Conservation (phyloP, 2,329 filamentous ascomycete genomes). For the Trichoderma sp. region DNA sequence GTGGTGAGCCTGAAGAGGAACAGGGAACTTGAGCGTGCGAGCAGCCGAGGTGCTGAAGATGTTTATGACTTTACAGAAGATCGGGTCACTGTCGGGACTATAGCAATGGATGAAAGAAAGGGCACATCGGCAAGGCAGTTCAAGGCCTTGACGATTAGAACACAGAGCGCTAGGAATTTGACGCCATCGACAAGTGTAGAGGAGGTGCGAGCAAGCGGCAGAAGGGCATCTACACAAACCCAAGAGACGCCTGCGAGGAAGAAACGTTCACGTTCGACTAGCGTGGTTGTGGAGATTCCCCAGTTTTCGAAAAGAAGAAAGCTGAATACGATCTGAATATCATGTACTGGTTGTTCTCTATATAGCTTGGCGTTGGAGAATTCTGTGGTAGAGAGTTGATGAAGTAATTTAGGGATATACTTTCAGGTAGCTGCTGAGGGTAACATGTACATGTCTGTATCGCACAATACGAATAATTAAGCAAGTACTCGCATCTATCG, state of each 20-base stretch:
- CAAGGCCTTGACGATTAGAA: too few relatives aligned
- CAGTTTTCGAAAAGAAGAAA: neutral
- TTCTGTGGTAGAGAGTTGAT: neutral
- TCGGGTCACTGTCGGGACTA: neutral
- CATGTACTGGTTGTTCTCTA: neutral
- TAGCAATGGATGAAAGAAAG: neutral
- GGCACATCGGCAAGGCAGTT: neutral
- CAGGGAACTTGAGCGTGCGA: neutral
- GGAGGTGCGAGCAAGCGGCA: neutral
- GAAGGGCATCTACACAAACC: neutral
- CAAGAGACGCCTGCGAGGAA: neutral
- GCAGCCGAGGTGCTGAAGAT: neutral
- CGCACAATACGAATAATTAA: neutral
- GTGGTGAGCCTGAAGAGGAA: constrained; percentile 26
- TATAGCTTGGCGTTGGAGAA: neutral
- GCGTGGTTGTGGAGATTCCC: neutral
- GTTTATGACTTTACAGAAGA: too few relatives aligned
- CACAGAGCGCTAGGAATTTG: neutral
- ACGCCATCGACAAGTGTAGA: neutral
- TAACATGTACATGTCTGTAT: neutral
- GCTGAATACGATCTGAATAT: neutral
- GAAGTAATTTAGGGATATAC: neutral
- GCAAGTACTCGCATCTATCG: neutral
- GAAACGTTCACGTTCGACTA: neutral
- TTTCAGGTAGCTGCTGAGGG: neutral